Base-by-base conservation (phyloP, 495 filamentous ascomycete species). In the Podospora comata region DNA sequence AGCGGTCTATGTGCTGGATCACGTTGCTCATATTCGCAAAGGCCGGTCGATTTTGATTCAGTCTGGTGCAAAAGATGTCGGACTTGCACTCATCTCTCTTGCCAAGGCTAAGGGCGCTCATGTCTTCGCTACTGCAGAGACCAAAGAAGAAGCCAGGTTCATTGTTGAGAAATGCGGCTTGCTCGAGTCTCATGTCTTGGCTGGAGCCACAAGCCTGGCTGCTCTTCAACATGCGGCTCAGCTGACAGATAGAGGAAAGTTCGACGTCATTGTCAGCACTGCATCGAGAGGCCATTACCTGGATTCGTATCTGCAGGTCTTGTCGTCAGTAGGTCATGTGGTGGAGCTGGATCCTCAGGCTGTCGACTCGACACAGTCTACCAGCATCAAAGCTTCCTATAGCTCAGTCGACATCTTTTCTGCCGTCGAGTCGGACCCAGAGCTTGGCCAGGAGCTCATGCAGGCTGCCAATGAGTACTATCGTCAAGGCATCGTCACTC, bases 1-100 rank as follows among this genome's bases (percentile, higher is more conserved):
- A 13, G 39, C 39, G 0, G 13, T 48, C 13, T 73, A 4, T 28
- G 68, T 13, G 63, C 77, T 5, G 62, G 48, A 20, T 64, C 77
- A 5, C 70, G 72, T 27, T 61, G 64, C 30, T 68, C 67, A 26
- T 18, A 19, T 58, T 18, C 55, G 55, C 55, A 58, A 58, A 13
- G 55, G 55, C 6, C n/a, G 23, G 55, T 20, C n/a, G n/a, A 20
- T 58, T 18, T 26, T 58, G 55, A 19, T 58, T 19, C 55, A 20
- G 55, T 20, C n/a, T 26, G 23, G 7, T 5, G 18, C 55, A 58
- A 26, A 13, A 19, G n/a, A 20, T 26, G 55, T 58, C 18, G 55
- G 55, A 0, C n/a, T 58, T 2, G 4, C 54, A 53, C 65, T 68
- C 59, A 65, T 54, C 44, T 5, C 48, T 65, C 23, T 55, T 28